Conservation (phyloP, 768 basidiomycete genomes). For the Boletus bicolor region DNA sequence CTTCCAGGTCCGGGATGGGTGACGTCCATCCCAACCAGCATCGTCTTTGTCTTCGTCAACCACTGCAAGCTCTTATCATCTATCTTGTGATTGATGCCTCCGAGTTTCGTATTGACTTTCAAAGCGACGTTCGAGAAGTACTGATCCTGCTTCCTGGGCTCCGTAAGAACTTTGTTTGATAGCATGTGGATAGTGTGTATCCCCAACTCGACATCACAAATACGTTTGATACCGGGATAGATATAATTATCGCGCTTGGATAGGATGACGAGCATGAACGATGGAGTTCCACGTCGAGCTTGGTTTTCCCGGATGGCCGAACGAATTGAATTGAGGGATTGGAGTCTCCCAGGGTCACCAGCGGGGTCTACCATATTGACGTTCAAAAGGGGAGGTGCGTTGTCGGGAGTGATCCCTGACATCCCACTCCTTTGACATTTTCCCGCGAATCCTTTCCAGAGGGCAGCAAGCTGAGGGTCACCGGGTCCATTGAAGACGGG, state of each 20-base stretch:
- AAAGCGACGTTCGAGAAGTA: slow-evolving; percentile 81
- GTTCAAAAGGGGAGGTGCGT: slow-evolving; percentile 38
- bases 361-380: slow-evolving; percentile 1
- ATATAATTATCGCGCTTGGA: slow-evolving; percentile 68
- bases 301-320: slow-evolving; percentile 36
- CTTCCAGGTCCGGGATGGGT: slow-evolving; percentile 75
- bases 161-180: slow-evolving; percentile 54
- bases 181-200: slow-evolving; percentile 76
- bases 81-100: slow-evolving; percentile 77
- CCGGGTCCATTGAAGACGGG: slow-evolving; percentile 37
- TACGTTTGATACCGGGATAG: slow-evolving; percentile 77
- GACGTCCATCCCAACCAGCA: slow-evolving; percentile 84
- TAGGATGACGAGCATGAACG: slow-evolving; percentile 69
- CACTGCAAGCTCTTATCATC: slow-evolving; percentile 55
- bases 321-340: slow-evolving; percentile 42
- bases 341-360: slow-evolving; percentile 35
- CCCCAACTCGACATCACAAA: slow-evolving; percentile 72
- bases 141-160: slow-evolving; percentile 61
- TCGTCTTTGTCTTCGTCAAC: slow-evolving; percentile 65
- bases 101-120: slow-evolving; percentile 81
- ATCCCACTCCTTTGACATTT: slow-evolving; percentile 66
- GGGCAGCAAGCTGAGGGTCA: slow-evolving; percentile 28
- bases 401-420: slow-evolving; percentile 48
- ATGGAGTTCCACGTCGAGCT: slow-evolving; percentile 39
- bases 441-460: slow-evolving; percentile 50